Evolutionary conservation across 768 basidiomycete species (phyloP).

Genomic region (Mycena haematopus): DNA sequence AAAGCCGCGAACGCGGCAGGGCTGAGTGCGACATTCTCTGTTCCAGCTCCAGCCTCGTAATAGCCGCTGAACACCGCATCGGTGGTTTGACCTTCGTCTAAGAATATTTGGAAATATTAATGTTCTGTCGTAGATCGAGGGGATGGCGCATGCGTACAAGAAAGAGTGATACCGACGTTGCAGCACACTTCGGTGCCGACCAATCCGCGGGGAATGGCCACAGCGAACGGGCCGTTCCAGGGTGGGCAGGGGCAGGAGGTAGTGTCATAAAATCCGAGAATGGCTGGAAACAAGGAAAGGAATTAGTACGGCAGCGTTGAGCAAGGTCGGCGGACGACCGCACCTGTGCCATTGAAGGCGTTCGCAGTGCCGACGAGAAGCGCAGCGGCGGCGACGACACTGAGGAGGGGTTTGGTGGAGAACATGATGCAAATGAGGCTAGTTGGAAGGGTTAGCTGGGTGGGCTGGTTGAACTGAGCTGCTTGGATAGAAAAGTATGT

Average conservation of each 20-base stretch:
- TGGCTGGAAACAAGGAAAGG: background rate
- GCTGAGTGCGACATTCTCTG: constrained; percentile 14
- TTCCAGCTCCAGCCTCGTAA: constrained; percentile 8
- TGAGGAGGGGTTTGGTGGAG: constrained; percentile 9
- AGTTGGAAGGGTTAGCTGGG: too few relatives aligned
- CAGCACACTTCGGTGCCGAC: constrained; percentile 9
- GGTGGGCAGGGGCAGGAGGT: constrained; percentile 7
- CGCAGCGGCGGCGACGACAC: background rate
- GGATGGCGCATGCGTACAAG: background rate
- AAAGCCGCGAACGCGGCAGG: background rate
- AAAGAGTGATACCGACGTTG: constrained; percentile 2
- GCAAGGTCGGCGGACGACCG: background rate
- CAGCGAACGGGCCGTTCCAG: constrained; percentile 6
- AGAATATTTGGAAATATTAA: background rate
- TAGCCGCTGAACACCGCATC: constrained; percentile 16
- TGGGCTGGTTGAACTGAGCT: too few relatives aligned
- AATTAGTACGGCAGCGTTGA: background rate
- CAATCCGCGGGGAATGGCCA: constrained; percentile 6
- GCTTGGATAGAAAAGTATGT: too few relatives aligned
- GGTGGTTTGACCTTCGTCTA: constrained; percentile 1
- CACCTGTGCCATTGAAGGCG: constrained; percentile 19
- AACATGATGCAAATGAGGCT: background rate
- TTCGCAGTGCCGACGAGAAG: background rate
- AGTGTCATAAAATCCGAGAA: constrained; percentile 1
- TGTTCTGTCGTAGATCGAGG: background rate